Evolutionary conservation across 129 eudicot genomes (phyloP), one percentile per base, ranked within the genome.

Genomic region (Saposhnikovia divaricata): DNA sequence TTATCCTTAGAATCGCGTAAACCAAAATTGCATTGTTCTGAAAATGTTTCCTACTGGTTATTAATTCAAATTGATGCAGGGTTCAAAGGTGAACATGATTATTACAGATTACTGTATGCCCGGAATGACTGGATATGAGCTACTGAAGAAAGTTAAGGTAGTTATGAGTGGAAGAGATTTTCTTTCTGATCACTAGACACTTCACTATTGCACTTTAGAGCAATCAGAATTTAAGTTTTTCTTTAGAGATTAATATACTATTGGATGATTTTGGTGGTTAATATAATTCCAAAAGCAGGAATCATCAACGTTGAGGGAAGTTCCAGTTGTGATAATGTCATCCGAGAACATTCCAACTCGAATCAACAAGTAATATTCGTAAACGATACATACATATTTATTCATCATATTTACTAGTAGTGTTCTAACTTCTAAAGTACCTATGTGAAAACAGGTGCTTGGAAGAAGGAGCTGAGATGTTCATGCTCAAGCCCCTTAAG

Each of bases 81-180:
- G 76, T 48, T 45, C 77, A 47, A 89, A 89, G 77, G 93, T 93
- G 38, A 89, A 84, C 69, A 78, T 93, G 87, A 88, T 93, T 55
- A 90, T 93, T 48, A 91, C 96, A 61, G 98, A 91, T 80, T 91
- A 91, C 53, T 91, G 93, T 85, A 91, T 91, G 97, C 97, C 97
- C 3, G 97, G 90, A 74, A 93, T 93, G 97, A 89, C 95, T 0
- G 97, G 98, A 23, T 93, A 89, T 50, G 97, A 93, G 74, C 84
- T 93, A 16, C 97, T 93, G 34, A 93, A 93, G 87, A 93, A 88
- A 78, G 84, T 93, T 47, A 93, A 93, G 97, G 98, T 92, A 76
- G 27, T 42, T 43, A 6, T 43, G 77, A 7, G 40, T 38, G n/a
- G 23, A 38, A 12, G 28, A 43, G 1, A 19, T 72, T 40, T 59